These are phyloP conservation scores for Termitomyces sp. DNA, from an alignment of 768 basidiomycete genomes.

Conservation along the genomic window DNA sequence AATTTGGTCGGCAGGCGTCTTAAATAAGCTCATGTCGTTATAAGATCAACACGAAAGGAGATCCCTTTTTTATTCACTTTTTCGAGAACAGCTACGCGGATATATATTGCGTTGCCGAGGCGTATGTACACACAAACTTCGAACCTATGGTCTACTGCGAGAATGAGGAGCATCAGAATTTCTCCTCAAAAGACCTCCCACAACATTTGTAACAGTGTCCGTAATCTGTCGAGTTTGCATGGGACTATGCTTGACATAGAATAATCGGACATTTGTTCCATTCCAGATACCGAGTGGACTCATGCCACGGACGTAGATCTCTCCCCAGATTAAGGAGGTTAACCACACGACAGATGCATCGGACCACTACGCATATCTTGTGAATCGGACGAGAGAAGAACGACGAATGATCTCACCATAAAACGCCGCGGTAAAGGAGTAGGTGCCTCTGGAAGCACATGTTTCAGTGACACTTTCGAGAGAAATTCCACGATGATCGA, in stretches of 20 bases:
- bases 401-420: constrained; percentile 45
- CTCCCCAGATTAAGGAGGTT: constrained; percentile 92
- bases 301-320: constrained; percentile 89
- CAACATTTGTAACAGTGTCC: constrained; percentile 76
- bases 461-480: constrained; percentile 59
- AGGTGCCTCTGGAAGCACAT: constrained; percentile 72
- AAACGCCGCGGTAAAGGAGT: constrained; percentile 71
- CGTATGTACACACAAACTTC: neutral
- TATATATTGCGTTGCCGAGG: neutral
- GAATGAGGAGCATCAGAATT: constrained; percentile 31
- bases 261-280: constrained; percentile 82
- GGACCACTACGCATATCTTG: constrained; percentile 63
- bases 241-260: constrained; percentile 87
- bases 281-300: constrained; percentile 88
- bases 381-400: constrained; percentile 3
- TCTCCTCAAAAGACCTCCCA: constrained; percentile 70
- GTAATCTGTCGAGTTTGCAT: constrained; percentile 66
- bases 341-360: constrained; percentile 91
- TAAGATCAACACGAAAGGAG: no score
- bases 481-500: constrained; percentile 75
- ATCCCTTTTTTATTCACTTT: no score
- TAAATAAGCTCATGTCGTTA: no score
- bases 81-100: neutral
- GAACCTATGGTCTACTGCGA: constrained; percentile 5
- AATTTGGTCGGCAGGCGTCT: no score